phyloP scores from a whole-genome alignment of 257 asterid species.

The Jasminum sambac region DNA sequence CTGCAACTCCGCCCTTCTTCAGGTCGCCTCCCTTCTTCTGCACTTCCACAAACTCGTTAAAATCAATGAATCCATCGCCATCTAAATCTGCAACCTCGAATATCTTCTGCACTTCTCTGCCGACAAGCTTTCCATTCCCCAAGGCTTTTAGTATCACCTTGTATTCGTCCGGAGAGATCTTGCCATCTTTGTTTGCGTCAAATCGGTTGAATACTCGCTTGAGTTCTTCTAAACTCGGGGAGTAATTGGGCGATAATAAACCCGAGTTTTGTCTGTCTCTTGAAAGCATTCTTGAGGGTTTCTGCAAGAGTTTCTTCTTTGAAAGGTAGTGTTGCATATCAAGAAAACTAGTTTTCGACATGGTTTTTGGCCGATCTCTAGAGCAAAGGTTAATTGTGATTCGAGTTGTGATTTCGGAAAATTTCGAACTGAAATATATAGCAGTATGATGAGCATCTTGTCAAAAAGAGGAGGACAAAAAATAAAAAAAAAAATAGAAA shows the following conservation, averaged over 20 bases:
- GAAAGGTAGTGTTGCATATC: constrained; percentile 70
- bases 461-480: too few relatives aligned
- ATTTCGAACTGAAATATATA: not conserved
- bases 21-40: constrained; percentile 77
- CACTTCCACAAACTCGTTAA: constrained; percentile 77
- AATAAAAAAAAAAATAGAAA: too few relatives aligned
- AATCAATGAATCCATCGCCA: constrained; percentile 82
- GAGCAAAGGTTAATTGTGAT: not conserved
- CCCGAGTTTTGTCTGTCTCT: constrained; percentile 50
- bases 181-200: constrained; percentile 72
- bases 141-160: constrained; percentile 59
- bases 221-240: constrained; percentile 59
- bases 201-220: constrained; percentile 67
- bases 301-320: constrained; percentile 52
- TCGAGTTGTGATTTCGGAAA: not conserved
- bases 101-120: constrained; percentile 66
- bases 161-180: constrained; percentile 84
- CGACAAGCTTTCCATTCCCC: constrained; percentile 47
- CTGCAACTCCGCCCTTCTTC: constrained; percentile 55
- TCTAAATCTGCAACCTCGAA: constrained; percentile 78
- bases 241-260: constrained; percentile 35
- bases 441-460: not conserved
- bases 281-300: constrained; percentile 64
- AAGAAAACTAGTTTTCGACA: constrained; percentile 62
- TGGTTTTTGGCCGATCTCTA: constrained; percentile 20